Percentiles rank a stretch among this genome's conserved stretches.
phyloP scores from a whole-genome alignment of 495 filamentous ascomycete genomes.

The Aspergillus sclerotioniger region DNA sequence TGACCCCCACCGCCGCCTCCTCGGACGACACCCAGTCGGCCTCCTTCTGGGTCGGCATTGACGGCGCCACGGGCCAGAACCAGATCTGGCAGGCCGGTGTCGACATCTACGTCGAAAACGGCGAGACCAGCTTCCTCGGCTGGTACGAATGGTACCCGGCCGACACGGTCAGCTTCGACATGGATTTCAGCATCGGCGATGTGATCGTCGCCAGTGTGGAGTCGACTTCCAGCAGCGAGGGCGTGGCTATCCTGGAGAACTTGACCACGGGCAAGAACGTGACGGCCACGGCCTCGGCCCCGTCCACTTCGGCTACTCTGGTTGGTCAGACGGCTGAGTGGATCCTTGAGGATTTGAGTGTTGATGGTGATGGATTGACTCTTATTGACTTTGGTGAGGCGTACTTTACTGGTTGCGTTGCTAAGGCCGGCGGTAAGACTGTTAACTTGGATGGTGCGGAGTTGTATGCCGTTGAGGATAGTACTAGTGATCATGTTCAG shows the following conservation, averaged over 20 bases:
- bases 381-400: slow-evolving; percentile 50
- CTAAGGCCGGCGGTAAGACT: slow-evolving; percentile 3
- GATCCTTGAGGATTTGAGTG: slow-evolving; percentile 55
- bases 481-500: slow-evolving; percentile 1
- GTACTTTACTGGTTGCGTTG: slow-evolving; percentile 31
- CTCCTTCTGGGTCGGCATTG: slow-evolving; percentile 54
- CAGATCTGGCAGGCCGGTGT: slow-evolving; percentile 55
- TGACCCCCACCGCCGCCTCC: slow-evolving; percentile 32
- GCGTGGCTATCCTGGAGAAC: slow-evolving; percentile 48
- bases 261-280: slow-evolving; percentile 45
- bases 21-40: slow-evolving; percentile 36
- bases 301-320: slow-evolving; percentile 33
- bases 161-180: slow-evolving; percentile 45
- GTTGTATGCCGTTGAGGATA: slow-evolving; percentile 9
- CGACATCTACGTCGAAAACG: slow-evolving; percentile 43
- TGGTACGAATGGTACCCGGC: slow-evolving; percentile 61
- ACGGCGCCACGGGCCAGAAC: slow-evolving; percentile 46
- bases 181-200: slow-evolving; percentile 49
- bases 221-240: slow-evolving; percentile 35
- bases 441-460: slow-evolving; percentile 2
- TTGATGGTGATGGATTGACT: slow-evolving; percentile 36
- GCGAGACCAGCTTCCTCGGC: slow-evolving; percentile 38
- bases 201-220: slow-evolving; percentile 47
- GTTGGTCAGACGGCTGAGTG: slow-evolving; percentile 50
- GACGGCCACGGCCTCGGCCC: slow-evolving; percentile 2